Base-by-base conservation (phyloP, 345 rosid genomes). In the Populus euphratica region DNA sequence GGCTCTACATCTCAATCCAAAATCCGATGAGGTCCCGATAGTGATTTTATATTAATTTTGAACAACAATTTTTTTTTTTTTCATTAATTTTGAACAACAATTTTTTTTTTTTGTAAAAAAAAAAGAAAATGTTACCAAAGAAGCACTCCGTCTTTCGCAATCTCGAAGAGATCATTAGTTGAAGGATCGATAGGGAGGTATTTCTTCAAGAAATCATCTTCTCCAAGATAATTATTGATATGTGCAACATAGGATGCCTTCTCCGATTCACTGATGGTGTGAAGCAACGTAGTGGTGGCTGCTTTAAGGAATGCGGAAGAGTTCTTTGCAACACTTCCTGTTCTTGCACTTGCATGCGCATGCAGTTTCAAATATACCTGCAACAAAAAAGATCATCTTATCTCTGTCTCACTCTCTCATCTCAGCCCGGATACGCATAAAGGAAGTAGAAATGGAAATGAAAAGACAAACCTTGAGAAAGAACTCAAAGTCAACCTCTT, bases 401-500 rank as follows among this genome's bases (percentile, higher is more conserved):
- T n/a, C 31, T 43, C 47, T 43, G 47, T 43, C 47, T 43, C 13
- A 43, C 47, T 43, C 4, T 43, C 47, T 43, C 11, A 43, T 43
- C 47, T 43, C 47, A 43, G 47, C 52, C 18, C 5, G 12, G 18
- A 47, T 4, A 14, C 5, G 18, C 16, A 14, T 12, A 14, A 14
- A 13, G 18, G 52, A 47, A 14, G 52, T 16, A 47, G 52, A 47
- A 47, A 16, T 16, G 18, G 52, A 47, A 47, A 47, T 3, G 52
- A 16, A 13, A 36, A 17, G 41, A 20, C 70, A 11, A 33, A 95
- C 98, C 91, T 92, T 92, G 79, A 96, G 81, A 76, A 93, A 96
- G 85, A 90, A 91, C 92, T 96, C 99, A 74, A 96, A 96, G 87
- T 93, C 98, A 66, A 96, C 93, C 82, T 92, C 99, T 17, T 92